These are phyloP conservation scores for Atkinsonella hypoxylon DNA, from an alignment of 2,329 filamentous ascomycete species.

Conservation along the genomic window DNA sequence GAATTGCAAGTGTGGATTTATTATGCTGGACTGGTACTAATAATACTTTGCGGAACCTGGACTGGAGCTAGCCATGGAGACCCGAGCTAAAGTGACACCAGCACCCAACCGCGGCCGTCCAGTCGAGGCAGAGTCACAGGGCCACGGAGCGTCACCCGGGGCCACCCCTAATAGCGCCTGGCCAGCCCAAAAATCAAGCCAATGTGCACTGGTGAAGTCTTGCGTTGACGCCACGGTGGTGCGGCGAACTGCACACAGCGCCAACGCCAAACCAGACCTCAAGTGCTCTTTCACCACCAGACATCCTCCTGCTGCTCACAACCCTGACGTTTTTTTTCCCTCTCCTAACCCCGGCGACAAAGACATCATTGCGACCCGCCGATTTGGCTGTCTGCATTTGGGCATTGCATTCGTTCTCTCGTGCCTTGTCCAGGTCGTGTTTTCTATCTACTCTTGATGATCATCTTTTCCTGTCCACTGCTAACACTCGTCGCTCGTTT, in stretches of 20 bases:
- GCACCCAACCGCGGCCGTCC: no score
- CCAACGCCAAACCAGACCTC: neutral
- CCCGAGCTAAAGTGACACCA: no score
- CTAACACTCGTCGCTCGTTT: slow-evolving; percentile 3
- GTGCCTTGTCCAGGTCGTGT: neutral
- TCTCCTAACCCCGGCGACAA: neutral
- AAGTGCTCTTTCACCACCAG: no score
- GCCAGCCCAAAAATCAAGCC: no score
- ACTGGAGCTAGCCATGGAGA: no score
- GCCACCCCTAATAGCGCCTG: no score
- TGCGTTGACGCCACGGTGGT: neutral
- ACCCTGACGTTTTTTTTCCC: neutral
- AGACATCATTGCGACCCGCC: slow-evolving; percentile 1
- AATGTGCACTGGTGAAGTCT: neutral
- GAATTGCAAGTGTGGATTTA: no score
- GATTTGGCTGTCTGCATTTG: neutral
- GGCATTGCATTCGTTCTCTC: neutral
- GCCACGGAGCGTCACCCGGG: no score
- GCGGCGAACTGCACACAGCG: no score
- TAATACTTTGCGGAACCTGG: no score
- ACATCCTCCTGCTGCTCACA: no score
- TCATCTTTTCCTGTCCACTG: neutral
- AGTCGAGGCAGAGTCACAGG: neutral
- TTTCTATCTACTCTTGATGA: neutral
- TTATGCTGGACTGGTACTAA: no score